Evolutionary conservation across 2,329 filamentous ascomycete species (phyloP), one percentile per base, ranked within the genome.

Genomic region (Chaetomiaceae sp.): DNA sequence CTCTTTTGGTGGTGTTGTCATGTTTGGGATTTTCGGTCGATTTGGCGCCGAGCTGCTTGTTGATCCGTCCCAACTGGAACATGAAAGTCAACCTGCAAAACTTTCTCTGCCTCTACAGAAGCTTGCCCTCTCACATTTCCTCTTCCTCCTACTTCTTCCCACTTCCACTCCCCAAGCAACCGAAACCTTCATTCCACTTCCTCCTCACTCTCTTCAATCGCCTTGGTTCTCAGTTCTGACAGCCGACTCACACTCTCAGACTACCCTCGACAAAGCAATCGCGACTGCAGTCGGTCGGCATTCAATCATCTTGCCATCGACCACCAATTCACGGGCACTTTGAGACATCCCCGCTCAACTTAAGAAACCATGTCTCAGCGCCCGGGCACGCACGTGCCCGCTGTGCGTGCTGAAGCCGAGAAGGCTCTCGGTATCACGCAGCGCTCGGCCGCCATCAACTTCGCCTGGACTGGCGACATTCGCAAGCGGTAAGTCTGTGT

Each of bases 381-480:
- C 44, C 60, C 61, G 36, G 51, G 57, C 53, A 64, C 54, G 19
- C 61, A 67, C 54, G 51, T 65, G 50, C 63, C 66, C 4, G 56
- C 59, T 12, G 64, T 68, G 38, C 67, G 68, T 6, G 53, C 54
- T 23, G 64, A 62, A 39, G 61, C 65, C 5, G 68, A 71, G 57
- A 66, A 68, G 54, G 63, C 55, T 23, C 61, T 76, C n/a, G 74
- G 74, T 37, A 75, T 76, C 46, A 59, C 70, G 15, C 67, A 75
- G 55, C 71, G 68, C 54, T 70, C 69, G 4, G 71, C 71, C 1
- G 58, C 67, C 5, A 67, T 70, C 45, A 68, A 72, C 49, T 71
- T 69, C 56, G 65, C 67, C 52, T 76, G 73, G 74, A 63, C 65
- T 27, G 74, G 73, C 37, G 72, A 75, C 44, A 68, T 71, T 47